Evolutionary conservation across 2,329 filamentous ascomycete genomes (phyloP).

Genomic region (Ophiostoma quercus): DNA sequence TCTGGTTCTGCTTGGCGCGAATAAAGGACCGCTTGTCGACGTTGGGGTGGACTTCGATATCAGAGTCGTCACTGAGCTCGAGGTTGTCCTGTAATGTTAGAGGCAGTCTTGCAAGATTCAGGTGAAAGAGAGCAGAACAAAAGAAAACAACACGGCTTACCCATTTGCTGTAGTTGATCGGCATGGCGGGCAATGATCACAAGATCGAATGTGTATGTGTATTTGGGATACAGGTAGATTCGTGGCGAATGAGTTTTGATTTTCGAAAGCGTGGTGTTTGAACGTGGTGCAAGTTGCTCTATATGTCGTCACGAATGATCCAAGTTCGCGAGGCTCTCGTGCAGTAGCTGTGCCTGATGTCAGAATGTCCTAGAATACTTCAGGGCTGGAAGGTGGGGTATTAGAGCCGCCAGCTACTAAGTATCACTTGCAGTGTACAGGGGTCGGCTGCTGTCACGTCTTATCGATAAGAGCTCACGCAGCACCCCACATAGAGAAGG

Average conservation of each 20-base stretch:
- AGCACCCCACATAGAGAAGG: neutral
- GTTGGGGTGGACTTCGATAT: slow-evolving; percentile 97
- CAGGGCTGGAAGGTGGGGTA: slow-evolving; percentile 21
- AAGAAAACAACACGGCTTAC: slow-evolving; percentile 34
- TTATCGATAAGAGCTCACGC: slow-evolving; percentile 24
- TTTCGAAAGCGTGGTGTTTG: neutral
- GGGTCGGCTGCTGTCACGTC: neutral
- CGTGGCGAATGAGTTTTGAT: no score
- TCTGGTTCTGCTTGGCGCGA: slow-evolving; percentile 94
- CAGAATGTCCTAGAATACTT: slow-evolving; percentile 20
- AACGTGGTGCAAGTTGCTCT: neutral
- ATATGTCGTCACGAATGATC: neutral
- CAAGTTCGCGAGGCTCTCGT: slow-evolving; percentile 16
- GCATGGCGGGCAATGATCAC: slow-evolving; percentile 37
- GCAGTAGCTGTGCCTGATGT: slow-evolving; percentile 4
- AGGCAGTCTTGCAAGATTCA: neutral
- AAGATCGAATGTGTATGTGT: neutral
- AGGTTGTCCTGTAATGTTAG: slow-evolving; percentile 61
- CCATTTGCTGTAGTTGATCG: slow-evolving; percentile 60
- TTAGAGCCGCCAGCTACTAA: slow-evolving; percentile 3
- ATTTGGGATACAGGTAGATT: neutral
- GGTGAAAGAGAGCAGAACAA: neutral
- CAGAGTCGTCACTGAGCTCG: slow-evolving; percentile 96
- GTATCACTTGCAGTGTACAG: neutral
- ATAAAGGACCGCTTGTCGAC: slow-evolving; percentile 99